Conservation (phyloP, 2,329 filamentous ascomycete species). For the Coniella vitis region DNA sequence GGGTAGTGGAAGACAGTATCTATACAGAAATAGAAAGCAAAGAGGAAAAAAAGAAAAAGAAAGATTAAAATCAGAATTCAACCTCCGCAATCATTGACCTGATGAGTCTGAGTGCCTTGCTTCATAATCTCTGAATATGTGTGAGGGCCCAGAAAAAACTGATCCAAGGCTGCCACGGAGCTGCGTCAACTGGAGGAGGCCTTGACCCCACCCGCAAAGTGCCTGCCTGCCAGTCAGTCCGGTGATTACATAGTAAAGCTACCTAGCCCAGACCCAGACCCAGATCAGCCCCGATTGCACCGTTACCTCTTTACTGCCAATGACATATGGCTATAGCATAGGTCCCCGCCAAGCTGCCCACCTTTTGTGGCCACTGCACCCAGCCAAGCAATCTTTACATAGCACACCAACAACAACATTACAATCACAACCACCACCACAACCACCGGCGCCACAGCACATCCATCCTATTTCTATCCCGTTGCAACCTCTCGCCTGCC, state of each 20-base stretch:
- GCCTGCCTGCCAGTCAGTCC: constrained; percentile 1
- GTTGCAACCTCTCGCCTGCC: too few relatives aligned
- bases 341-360: background rate
- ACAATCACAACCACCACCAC: background rate
- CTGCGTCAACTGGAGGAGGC: background rate
- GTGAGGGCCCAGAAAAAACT: background rate
- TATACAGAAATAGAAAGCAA: too few relatives aligned
- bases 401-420: background rate
- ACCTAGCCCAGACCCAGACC: too few relatives aligned
- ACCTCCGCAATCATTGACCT: too few relatives aligned
- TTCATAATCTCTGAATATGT: too few relatives aligned
- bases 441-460: too few relatives aligned
- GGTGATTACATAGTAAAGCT: too few relatives aligned
- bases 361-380: background rate
- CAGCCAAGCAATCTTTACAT: background rate
- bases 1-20: too few relatives aligned
- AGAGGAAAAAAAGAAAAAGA: background rate
- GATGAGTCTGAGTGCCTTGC: too few relatives aligned
- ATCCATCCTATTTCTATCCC: too few relatives aligned
- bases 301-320: background rate
- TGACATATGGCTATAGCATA: background rate
- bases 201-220: background rate
- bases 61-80: background rate
- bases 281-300: too few relatives aligned
- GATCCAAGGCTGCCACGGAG: constrained; percentile 6